phyloP scores from a whole-genome alignment of 331 rosid genomes.

The Ulmus americana region DNA sequence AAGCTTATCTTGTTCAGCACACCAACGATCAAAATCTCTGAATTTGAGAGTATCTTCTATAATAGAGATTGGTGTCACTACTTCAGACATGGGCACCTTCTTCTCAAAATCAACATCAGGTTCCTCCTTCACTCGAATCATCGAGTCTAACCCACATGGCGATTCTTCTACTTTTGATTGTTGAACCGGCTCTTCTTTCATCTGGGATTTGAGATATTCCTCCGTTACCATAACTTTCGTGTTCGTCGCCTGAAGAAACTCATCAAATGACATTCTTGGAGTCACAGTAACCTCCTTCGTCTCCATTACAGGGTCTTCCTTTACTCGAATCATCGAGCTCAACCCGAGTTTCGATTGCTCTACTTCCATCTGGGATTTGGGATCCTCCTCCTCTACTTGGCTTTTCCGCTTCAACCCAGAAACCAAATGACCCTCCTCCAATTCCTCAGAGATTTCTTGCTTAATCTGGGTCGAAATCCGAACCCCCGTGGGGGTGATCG shows the following conservation, averaged over 20 bases:
- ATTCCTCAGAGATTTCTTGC: constrained; percentile 9
- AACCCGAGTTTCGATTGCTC: too few species aligned
- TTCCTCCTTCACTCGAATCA: constrained; percentile 14
- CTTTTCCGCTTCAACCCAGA: not conserved
- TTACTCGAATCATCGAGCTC: too few species aligned
- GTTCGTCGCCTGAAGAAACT: constrained; percentile 30
- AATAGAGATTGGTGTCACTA: not conserved
- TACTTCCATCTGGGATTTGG: not conserved
- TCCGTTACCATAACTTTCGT: constrained; percentile 22
- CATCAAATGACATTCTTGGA: constrained; percentile 18
- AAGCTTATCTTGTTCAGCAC: not conserved
- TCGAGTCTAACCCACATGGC: not conserved
- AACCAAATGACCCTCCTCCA: not conserved
- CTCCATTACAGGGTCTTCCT: not conserved
- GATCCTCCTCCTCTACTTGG: not conserved
- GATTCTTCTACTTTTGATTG: not conserved
- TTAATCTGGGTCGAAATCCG: constrained; percentile 34
- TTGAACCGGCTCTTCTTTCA: constrained; percentile 4
- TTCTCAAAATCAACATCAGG: not conserved
- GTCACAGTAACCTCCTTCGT: not conserved
- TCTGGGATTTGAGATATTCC: constrained; percentile 16
- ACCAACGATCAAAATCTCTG: too few species aligned
- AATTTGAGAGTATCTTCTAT: too few species aligned
- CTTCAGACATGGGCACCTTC: not conserved
- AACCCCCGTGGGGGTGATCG: constrained; percentile 45